Conservation (phyloP, 176 grass and related monocot genomes). For the Hyparrhenia diplandra region DNA sequence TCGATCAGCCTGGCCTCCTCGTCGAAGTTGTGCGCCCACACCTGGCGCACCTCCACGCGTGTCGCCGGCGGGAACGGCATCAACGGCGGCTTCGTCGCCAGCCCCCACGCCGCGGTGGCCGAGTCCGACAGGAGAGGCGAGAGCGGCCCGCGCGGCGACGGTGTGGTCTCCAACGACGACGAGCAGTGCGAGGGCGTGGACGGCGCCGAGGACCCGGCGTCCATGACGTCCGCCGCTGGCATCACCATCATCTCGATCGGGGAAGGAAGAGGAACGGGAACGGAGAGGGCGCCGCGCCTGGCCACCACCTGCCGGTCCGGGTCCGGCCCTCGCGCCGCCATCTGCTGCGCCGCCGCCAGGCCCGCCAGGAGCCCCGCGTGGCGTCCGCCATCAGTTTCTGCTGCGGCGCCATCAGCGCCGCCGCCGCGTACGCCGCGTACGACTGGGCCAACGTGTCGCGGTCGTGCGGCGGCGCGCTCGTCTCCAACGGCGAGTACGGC, state of each 20-base stretch:
- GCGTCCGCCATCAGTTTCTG: too few species aligned
- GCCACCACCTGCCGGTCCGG: too few species aligned
- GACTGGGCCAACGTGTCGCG: not conserved
- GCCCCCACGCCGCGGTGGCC: too few species aligned
- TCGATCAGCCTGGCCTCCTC: constrained; percentile 15
- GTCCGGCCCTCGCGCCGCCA: too few species aligned
- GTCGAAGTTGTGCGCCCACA: constrained; percentile 22
- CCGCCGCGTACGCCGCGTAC: too few species aligned
- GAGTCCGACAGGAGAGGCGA: too few species aligned
- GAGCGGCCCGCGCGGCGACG: not conserved
- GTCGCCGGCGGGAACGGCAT: not conserved
- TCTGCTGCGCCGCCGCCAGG: too few species aligned
- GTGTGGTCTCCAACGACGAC: not conserved
- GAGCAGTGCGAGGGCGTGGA: not conserved
- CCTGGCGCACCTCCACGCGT: constrained; percentile 13
- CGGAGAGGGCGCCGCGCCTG: too few species aligned
- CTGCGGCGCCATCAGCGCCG: too few species aligned
- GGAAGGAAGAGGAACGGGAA: too few species aligned
- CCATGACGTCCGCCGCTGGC: not conserved
- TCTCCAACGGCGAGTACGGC: not conserved
- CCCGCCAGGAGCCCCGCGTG: too few species aligned
- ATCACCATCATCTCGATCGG: not conserved
- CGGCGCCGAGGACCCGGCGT: not conserved
- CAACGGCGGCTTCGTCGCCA: too few species aligned
- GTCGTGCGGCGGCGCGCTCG: not conserved